Base-by-base conservation (phyloP, 441 rosid genomes). In the Erysimum cheiri region DNA sequence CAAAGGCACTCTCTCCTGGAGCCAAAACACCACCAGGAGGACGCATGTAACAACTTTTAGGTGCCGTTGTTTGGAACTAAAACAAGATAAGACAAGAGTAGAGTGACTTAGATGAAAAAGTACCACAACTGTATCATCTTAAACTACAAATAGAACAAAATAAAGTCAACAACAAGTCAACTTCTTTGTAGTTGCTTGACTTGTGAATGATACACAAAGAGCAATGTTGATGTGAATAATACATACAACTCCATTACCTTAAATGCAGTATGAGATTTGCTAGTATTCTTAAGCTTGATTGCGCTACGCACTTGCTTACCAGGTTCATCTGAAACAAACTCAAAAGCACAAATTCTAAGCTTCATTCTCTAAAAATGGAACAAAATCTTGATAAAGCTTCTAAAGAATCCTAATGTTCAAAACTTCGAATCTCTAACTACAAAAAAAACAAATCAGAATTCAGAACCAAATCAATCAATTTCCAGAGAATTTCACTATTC, bases 21-120 rank as follows among this genome's bases (percentile, higher is more conserved):
- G 86, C 90, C 72, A 88, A 82, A 60, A 81, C 80, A 36, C 90
- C 90, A 33, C 94, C 94, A 5, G 91, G 94, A 14, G 94, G 94
- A 43, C 91, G 85, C 94, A 88, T 88, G 71, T 76, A 88, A 72
- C 94, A 88, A 63, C 94, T 88, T 66, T 89, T 89, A 0, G 90
- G 95, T 13, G 92, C 90, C 26, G 92, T 89, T 32, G 94, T 88
- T 87, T 88, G 92, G 35, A 88, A 87, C 94, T 88, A 29, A 31
- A 74, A 72, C 46, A 48, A 56, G 46, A 37, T 2, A 17, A 64
- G 12, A 47, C 19, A 67, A 67, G 33, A 59, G 54, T 33, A 67
- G 28, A 57, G 41, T 22, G 15, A 73, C 37, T 47, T 40, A 72
- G 35, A 29, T 17, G 28, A 4, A 5, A 22, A 31, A 31, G 15